Evolutionary conservation across 257 asterid genomes (phyloP).

Genomic region (Rubia yunnanensis): DNA sequence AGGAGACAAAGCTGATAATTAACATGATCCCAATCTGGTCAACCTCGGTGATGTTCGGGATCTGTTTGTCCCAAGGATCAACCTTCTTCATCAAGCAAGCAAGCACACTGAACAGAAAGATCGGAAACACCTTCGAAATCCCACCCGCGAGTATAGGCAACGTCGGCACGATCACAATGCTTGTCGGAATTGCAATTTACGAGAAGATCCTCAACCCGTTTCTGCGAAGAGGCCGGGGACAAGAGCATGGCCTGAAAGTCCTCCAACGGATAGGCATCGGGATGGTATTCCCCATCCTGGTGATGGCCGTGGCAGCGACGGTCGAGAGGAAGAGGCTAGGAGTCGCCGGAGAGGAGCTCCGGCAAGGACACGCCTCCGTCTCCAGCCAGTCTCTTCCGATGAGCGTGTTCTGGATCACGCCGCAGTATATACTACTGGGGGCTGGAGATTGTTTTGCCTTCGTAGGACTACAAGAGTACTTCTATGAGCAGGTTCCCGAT

Average conservation of each 20-base stretch:
- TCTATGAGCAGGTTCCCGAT: constrained; percentile 25
- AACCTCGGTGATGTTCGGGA: constrained; percentile 52
- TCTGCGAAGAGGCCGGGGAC: constrained; percentile 8
- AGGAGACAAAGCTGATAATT: constrained; percentile 52
- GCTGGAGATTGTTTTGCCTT: constrained; percentile 18
- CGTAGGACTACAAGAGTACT: constrained; percentile 24
- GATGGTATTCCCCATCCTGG: constrained; percentile 3
- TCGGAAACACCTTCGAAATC: constrained; percentile 19
- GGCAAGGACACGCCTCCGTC: neutral
- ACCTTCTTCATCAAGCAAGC: constrained; percentile 73
- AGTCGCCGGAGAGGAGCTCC: neutral
- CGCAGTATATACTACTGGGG: constrained; percentile 16
- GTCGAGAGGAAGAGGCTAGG: constrained; percentile 19
- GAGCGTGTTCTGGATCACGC: constrained; percentile 22
- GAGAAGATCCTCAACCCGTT: constrained; percentile 15
- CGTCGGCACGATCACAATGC: neutral
- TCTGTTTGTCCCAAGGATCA: constrained; percentile 42
- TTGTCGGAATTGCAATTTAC: neutral
- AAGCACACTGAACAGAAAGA: constrained; percentile 29
- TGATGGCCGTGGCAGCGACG: constrained; percentile 16
- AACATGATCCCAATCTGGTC: constrained; percentile 77
- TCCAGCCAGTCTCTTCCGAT: constrained; percentile 10
- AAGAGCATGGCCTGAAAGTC: constrained; percentile 17
- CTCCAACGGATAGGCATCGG: constrained; percentile 24
- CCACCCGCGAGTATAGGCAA: constrained; percentile 12